phyloP scores from a whole-genome alignment of 345 rosid genomes.

The Heritiera littoralis region DNA sequence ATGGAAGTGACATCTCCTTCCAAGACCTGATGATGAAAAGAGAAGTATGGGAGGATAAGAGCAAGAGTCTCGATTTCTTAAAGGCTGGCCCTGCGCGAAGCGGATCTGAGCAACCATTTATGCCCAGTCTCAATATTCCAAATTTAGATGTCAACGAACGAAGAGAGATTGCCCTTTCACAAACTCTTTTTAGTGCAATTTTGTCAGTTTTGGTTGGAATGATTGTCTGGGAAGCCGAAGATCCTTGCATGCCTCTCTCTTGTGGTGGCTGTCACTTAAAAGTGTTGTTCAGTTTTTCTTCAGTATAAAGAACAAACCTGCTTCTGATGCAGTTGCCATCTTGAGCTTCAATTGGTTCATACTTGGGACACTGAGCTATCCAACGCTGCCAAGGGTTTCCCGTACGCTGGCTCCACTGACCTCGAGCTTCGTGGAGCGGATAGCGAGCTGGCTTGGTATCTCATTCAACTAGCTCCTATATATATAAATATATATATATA shows the following conservation, averaged over 20 bases:
- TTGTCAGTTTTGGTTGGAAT: slow-evolving; percentile 62
- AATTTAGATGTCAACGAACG: slow-evolving; percentile 32
- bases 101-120: slow-evolving; percentile 32
- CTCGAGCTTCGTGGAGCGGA: slow-evolving; percentile 11
- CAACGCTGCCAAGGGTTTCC: slow-evolving; percentile 56
- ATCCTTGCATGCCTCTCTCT: slow-evolving; percentile 78
- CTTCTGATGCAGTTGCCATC: slow-evolving; percentile 76
- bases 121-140: slow-evolving; percentile 22
- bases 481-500: no score
- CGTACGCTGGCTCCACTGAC: slow-evolving; percentile 37
- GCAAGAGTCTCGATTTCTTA: slow-evolving; percentile 19
- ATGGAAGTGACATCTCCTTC: slow-evolving; percentile 22
- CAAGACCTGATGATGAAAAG: slow-evolving; percentile 24
- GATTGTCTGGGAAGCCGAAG: no score
- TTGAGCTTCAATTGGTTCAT: slow-evolving; percentile 85
- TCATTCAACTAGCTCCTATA: slow-evolving; percentile 25
- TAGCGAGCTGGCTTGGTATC: slow-evolving; percentile 33
- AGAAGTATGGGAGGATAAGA: slow-evolving; percentile 27
- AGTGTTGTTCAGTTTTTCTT: slow-evolving; percentile 71
- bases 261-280: slow-evolving; percentile 69
- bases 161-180: slow-evolving; percentile 53
- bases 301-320: slow-evolving; percentile 59
- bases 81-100: slow-evolving; percentile 24
- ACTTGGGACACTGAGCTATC: slow-evolving; percentile 73
- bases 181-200: slow-evolving; percentile 55